Evolutionary conservation across 2,329 filamentous ascomycete genomes (phyloP).

Genomic region (Neofusicoccum laricinum): DNA sequence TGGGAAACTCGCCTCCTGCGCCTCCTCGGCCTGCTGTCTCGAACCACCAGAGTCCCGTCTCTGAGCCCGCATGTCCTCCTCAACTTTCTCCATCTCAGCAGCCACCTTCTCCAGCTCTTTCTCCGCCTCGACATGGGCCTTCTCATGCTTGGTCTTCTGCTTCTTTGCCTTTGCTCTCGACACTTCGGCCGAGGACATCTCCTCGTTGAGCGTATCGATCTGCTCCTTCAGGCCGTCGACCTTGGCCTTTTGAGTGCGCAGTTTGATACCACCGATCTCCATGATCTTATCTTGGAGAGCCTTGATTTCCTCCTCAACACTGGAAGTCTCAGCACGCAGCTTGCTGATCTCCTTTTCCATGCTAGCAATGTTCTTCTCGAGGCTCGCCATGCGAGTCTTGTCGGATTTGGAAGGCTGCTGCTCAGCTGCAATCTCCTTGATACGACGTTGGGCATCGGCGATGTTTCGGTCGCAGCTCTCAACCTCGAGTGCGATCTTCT

Average conservation of each 20-base stretch:
- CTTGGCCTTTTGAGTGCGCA: constrained; percentile 84
- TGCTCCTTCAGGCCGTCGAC: constrained; percentile 87
- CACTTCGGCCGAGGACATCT: constrained; percentile 82
- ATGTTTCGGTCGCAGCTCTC: constrained; percentile 82
- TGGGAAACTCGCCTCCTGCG: constrained; percentile 53
- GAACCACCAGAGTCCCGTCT: constrained; percentile 71
- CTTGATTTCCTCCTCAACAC: constrained; percentile 90
- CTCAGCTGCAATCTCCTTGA: constrained; percentile 79
- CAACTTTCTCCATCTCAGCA: constrained; percentile 72
- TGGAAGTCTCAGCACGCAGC: constrained; percentile 80
- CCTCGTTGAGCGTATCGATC: constrained; percentile 75
- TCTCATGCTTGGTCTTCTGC: constrained; percentile 80
- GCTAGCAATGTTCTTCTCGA: constrained; percentile 75
- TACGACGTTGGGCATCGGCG: constrained; percentile 75
- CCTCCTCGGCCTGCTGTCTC: constrained; percentile 72
- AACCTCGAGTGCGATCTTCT: constrained; percentile 85
- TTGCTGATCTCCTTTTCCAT: constrained; percentile 76
- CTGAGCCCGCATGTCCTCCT: constrained; percentile 76
- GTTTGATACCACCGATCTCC: constrained; percentile 92
- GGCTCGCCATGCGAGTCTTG: constrained; percentile 65
- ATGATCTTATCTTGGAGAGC: constrained; percentile 94
- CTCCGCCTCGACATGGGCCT: constrained; percentile 73
- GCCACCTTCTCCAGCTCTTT: constrained; percentile 73
- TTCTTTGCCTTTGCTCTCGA: constrained; percentile 92
- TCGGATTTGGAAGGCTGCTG: constrained; percentile 79